A percentile compares a stretch with the other conserved stretches of the same genome.
Evolutionary conservation across 768 basidiomycete genomes (phyloP).

Genomic region (Dentipellis sp.): DNA sequence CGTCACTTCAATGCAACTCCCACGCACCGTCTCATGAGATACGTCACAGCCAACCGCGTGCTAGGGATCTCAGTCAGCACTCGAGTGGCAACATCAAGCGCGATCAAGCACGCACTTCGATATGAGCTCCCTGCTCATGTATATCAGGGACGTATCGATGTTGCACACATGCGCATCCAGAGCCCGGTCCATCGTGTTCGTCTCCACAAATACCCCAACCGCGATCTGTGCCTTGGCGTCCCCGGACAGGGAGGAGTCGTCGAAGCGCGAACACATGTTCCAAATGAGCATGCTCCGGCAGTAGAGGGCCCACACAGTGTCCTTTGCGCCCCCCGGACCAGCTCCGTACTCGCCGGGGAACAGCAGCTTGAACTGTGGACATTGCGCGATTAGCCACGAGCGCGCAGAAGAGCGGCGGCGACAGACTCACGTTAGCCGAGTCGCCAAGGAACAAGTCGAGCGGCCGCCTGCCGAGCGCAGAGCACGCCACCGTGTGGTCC

Average conservation of each 20-base stretch:
- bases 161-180: slow-evolving; percentile 64
- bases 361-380: slow-evolving; percentile 49
- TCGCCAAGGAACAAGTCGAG: slow-evolving; percentile 53
- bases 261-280: slow-evolving; percentile 55
- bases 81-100: neutral
- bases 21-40: slow-evolving; percentile 12
- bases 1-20: neutral
- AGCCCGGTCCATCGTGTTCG: slow-evolving; percentile 55
- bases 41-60: slow-evolving; percentile 13
- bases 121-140: slow-evolving; percentile 13
- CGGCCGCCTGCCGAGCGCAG: slow-evolving; percentile 50
- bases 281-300: slow-evolving; percentile 78
- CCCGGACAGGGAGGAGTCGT: slow-evolving; percentile 30
- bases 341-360: slow-evolving; percentile 70
- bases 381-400: neutral
- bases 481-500: slow-evolving; percentile 59
- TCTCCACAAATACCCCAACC: slow-evolving; percentile 57
- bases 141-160: slow-evolving; percentile 47
- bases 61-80: neutral
- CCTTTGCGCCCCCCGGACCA: slow-evolving; percentile 50
- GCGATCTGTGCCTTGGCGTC: slow-evolving; percentile 53
- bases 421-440: slow-evolving; percentile 49
- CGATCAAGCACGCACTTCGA: slow-evolving; percentile 7
- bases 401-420: too few relatives aligned
- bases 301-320: slow-evolving; percentile 75